Conservation (phyloP, 768 basidiomycete genomes). For the Lyophyllum decastes region DNA sequence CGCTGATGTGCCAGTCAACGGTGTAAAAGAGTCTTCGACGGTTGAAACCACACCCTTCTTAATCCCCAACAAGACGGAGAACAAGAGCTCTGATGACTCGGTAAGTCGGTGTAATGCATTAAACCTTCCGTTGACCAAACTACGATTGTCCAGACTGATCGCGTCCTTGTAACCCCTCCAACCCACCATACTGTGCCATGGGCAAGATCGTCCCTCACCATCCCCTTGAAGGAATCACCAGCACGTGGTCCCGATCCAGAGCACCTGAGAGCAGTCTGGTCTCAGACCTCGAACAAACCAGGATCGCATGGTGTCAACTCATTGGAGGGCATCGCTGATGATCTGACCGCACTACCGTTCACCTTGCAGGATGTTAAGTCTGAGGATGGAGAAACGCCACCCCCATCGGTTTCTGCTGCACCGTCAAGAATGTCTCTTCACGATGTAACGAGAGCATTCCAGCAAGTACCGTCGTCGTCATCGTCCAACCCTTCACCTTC, state of each 20-base stretch:
- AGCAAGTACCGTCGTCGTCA: constrained; percentile 73
- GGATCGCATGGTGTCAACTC: constrained; percentile 73
- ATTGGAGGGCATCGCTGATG: constrained; percentile 81
- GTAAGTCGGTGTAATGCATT: constrained; percentile 33
- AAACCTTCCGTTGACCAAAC: not conserved
- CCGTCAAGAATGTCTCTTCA: constrained; percentile 78
- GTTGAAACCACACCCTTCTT: constrained; percentile 25
- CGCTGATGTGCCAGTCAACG: constrained; percentile 13
- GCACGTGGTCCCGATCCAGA: constrained; percentile 78
- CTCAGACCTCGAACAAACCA: constrained; percentile 73
- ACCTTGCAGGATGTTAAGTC: constrained; percentile 85
- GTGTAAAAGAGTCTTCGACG: constrained; percentile 18
- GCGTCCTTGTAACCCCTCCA: constrained; percentile 48
- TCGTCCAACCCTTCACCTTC: constrained; percentile 43
- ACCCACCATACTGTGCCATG: constrained; percentile 49
- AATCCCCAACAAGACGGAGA: constrained; percentile 41
- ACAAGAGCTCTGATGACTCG: constrained; percentile 54
- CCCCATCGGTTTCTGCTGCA: constrained; percentile 54
- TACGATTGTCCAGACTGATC: constrained; percentile 35
- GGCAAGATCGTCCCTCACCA: constrained; percentile 54
- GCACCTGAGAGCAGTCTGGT: constrained; percentile 84
- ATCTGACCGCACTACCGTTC: constrained; percentile 77
- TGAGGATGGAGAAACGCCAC: constrained; percentile 81
- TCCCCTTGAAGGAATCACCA: constrained; percentile 67
- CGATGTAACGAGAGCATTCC: constrained; percentile 86